Evolutionary conservation across 805 yeast species (phyloP), one percentile per base, ranked within the genome.

Genomic region (Zygosaccharomyces kombuchaensis): DNA sequence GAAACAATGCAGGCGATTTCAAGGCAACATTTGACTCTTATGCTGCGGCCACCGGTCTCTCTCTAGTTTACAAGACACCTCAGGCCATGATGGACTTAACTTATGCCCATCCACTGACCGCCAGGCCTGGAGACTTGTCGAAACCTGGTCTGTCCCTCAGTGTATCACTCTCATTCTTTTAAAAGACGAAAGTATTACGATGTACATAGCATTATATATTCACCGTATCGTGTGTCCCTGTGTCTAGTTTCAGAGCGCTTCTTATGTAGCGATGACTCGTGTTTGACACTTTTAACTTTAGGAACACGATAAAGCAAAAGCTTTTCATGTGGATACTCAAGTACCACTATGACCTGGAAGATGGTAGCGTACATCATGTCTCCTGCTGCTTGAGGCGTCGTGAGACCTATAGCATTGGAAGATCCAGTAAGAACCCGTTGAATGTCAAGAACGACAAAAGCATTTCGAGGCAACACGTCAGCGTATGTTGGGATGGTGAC

Each of bases 91-190:
- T 81, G 55, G 82, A 80, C 56, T 65, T 82, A 34, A 74, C 76
- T 29, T 73, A 80, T 51, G 74, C 76, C 22, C 51, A 79, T 43
- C 87, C 87, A 5, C 51, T 81, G 27, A 68, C 75, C 8, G 66
- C 72, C 4, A 69, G 76, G 43, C 54, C 60, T 12, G 65, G 66
- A 29, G 82, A 76, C 47, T 56, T 62, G 10, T 66, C 73, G 16
- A 70, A 77, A 47, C 80, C 81, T 43, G 86, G 87, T 0, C 58
- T 81, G 9, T 77, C 76, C 41, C 71, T 78, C 48, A 79, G 81
- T 2, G 68, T 76, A 10, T 77, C 78, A 2, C 53, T 77, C 40
- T 73, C 74, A 41, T 76, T 71, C 47, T 53, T 73, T 55, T 74
- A 60, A 44, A 36, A 23, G 10, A 6, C 10, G 23, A 13, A 25